Conservation (phyloP, 2,329 filamentous ascomycete genomes). For the Epicoccum nigrum region DNA sequence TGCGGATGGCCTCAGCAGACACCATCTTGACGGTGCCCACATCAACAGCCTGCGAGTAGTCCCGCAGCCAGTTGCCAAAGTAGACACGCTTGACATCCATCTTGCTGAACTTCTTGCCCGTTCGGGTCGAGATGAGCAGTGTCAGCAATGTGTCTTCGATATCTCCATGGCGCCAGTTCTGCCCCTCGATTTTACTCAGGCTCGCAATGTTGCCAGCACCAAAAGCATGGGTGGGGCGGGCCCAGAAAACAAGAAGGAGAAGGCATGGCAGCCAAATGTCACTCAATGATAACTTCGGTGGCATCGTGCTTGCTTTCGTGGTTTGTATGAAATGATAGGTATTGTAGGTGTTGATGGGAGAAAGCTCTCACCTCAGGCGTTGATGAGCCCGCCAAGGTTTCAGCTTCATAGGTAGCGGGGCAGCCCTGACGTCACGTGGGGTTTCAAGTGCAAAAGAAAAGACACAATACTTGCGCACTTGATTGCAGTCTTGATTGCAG, state of each 20-base stretch:
- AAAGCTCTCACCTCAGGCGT: constrained; percentile 4
- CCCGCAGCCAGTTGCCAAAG: constrained; percentile 93
- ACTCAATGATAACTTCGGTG: constrained; percentile 36
- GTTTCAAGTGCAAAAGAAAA: constrained; percentile 3
- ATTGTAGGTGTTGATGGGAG: constrained; percentile 8
- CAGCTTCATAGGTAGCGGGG: constrained; percentile 12
- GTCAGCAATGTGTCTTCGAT: constrained; percentile 89
- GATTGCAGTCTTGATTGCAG: not conserved
- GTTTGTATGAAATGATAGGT: constrained; percentile 1
- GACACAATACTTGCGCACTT: too few species aligned
- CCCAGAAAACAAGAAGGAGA: constrained; percentile 67
- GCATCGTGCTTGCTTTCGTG: constrained; percentile 23
- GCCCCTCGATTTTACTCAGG: constrained; percentile 78
- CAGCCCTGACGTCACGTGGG: constrained; percentile 19
- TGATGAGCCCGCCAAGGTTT: constrained; percentile 17
- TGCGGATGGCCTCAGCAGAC: constrained; percentile 86
- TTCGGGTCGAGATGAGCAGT: constrained; percentile 68
- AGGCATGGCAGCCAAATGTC: constrained; percentile 49
- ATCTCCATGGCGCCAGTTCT: constrained; percentile 73
- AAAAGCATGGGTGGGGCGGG: constrained; percentile 74
- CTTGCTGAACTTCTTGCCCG: constrained; percentile 84
- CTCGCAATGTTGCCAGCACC: constrained; percentile 88
- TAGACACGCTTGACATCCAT: constrained; percentile 88
- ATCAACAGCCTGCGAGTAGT: constrained; percentile 94
- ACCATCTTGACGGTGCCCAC: constrained; percentile 91